Conservation (phyloP, 2,329 filamentous ascomycete genomes). For the Aspergillus phoenicis region DNA sequence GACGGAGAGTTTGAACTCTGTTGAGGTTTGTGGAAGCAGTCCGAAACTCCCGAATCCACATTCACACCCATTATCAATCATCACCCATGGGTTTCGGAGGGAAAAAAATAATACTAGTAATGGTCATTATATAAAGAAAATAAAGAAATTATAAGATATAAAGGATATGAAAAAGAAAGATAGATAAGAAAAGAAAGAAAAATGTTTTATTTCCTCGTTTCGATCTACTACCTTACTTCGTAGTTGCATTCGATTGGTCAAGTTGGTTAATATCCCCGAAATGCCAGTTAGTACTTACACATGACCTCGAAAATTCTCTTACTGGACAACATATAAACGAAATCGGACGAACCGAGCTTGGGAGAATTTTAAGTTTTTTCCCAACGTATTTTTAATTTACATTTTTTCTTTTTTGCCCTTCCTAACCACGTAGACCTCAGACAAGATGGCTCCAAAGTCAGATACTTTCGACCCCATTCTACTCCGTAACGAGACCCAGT, state of each 20-base stretch:
- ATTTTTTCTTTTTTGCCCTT: no score
- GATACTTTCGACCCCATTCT: neutral
- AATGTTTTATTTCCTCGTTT: no score
- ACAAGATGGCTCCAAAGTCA: neutral
- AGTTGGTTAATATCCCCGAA: neutral
- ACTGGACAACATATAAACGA: neutral
- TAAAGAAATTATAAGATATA: no score
- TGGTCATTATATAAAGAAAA: no score
- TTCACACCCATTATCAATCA: neutral
- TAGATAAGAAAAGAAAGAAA: no score
- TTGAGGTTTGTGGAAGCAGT: neutral
- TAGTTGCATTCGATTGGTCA: neutral
- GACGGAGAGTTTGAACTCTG: neutral
- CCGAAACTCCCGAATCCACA: neutral
- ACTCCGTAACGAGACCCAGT: conserved; percentile 1
- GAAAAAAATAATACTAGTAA: no score
- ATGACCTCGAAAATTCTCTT: neutral
- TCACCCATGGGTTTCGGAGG: neutral
- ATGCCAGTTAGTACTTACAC: neutral
- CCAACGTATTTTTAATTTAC: no score
- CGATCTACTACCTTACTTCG: no score
- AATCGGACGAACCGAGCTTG: neutral
- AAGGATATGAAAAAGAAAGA: no score
- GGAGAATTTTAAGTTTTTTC: neutral
- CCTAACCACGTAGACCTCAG: neutral